Conservation (phyloP, 2,329 filamentous ascomycete genomes). For the Neurospora sp. region DNA sequence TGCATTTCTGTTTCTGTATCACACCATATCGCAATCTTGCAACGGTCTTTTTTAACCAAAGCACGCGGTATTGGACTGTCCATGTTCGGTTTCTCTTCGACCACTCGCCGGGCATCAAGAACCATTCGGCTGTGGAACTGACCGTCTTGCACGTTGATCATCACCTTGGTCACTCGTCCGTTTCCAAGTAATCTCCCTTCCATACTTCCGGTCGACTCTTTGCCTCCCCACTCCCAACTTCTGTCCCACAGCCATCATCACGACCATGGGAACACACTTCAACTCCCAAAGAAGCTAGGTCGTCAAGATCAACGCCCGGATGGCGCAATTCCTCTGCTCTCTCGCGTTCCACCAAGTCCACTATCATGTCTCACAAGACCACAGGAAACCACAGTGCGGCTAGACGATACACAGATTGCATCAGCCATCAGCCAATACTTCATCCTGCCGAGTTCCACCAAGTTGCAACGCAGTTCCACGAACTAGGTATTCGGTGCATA, state of each 20-base stretch:
- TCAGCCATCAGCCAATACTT: neutral
- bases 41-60: too few species aligned
- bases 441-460: neutral
- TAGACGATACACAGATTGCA: neutral
- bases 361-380: neutral
- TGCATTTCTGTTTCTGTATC: too few species aligned
- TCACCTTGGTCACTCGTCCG: neutral
- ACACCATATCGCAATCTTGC: too few species aligned
- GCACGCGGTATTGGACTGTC: too few species aligned
- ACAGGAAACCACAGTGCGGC: neutral
- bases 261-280: neutral
- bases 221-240: neutral
- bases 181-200: neutral
- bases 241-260: neutral
- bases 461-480: neutral
- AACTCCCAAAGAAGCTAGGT: neutral
- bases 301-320: neutral
- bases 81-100: too few species aligned
- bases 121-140: neutral
- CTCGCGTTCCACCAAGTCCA: neutral
- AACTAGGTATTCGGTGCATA: neutral
- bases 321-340: neutral
- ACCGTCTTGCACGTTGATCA: neutral
- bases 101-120: neutral
- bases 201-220: neutral